Evolutionary conservation across 345 rosid genomes (phyloP), one percentile per base, ranked within the genome.

Genomic region (Corchorus olitorius): DNA sequence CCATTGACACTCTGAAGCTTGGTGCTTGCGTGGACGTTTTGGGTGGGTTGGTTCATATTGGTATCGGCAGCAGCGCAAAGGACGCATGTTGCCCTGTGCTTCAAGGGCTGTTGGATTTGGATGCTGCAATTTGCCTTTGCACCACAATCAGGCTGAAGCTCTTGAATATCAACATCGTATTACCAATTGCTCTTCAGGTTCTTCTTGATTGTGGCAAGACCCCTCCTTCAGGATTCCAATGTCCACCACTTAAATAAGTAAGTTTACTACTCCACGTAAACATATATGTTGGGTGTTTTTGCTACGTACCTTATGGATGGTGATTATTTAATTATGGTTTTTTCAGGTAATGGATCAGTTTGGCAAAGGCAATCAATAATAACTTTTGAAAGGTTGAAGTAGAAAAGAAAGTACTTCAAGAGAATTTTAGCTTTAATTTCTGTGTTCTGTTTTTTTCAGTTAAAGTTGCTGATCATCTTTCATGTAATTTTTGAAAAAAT

Each of bases 121-220:
- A 96, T 64, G 98, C 97, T 8, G 98, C 99, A 0, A 16, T 95
- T 15, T 95, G 99, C 78, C 97, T 95, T 8, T 95, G 98, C 85
- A 93, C 97, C 74, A 87, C 91, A 80, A 90, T 95, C 58, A 90
- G 82, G 66, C 89, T 77, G 4, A 95, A 95, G 83, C 96, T 95
- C 78, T 87, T 95, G 3, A 95, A 93, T 62, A 73, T 95, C 49
- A 89, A 81, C 68, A 73, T 95, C 54, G n/a, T 95, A 6, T 8
- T 93, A 3, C 99, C 98, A 48, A 74, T 95, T 56, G 99, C 97
- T 72, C 99, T 95, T 70, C 79, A 90, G 75, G 84, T 95, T 49
- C 98, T 95, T 35, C 2, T 95, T 15, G 89, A 89, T 70, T 95
- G 99, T 82, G 98, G 98, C 52, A 93, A 90, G 79, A 81, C 77